Base-by-base conservation (phyloP, 2,329 filamentous ascomycete genomes). In the Periconia digitata region DNA sequence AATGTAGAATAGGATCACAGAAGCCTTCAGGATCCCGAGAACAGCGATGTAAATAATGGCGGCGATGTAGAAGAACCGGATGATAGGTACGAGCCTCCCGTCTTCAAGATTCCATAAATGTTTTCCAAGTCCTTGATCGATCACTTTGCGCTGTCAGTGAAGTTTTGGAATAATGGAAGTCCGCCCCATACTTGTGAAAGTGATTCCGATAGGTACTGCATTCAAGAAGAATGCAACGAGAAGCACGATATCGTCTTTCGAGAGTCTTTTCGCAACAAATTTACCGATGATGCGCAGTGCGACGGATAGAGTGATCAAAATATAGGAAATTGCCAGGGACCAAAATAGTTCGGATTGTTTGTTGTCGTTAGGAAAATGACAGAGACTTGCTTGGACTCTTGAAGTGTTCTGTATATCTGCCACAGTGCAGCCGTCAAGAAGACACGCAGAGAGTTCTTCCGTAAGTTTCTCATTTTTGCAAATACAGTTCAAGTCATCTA, bases 1-100 rank as follows among this genome's bases (percentile, higher is more conserved):
- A 8, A 66, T 57, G 34, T 65, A 67, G 42, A 64, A 64, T 3
- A 63, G 34, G 17, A 63, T 40, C 1, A 66, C 46, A 3, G 63
- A 61, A 7, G 63, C 43, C 40, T 66, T 66, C 43, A 59, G 62
- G 16, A 65, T 44, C 8, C 55, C 59, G 0, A 64, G 53, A 0
- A 63, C 47, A 8, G 60, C 7, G 2, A 56, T 44, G 36, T 66
- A 65, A 1, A 50, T 56, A 8, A 50, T 49, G 51, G 53, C 56
- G 2, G 58, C 48, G 6, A 64, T 47, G 17, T 51, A 61, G 44
- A 64, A 62, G 2, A 52, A 49, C 8, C 43, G 43, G 20, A 62
- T 47, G 37, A 46, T 48, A 2, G 45, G 40, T 16, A 49, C 34
- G 3, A 62, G 46, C 7, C 50, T 44, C 0, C 49, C 55, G 10